Evolutionary conservation across 1,284 basidiomycete genomes (phyloP).

Genomic region (Schizophyllum commune): DNA sequence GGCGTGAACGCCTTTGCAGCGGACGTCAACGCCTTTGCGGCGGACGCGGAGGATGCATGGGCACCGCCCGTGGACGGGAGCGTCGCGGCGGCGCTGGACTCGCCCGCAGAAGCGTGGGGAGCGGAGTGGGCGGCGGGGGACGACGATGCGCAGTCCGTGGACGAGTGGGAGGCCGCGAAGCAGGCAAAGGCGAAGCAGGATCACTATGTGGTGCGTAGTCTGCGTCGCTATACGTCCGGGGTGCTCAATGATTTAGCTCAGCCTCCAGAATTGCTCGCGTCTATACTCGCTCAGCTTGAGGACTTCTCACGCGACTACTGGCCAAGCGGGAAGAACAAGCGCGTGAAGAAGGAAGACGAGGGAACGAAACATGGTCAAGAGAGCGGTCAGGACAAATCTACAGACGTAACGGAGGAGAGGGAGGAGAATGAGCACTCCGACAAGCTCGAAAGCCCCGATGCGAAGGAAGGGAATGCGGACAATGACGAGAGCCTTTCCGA

Average conservation of each 20-base stretch:
- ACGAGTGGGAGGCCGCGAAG: constrained; percentile 65
- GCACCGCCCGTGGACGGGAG: constrained; percentile 23
- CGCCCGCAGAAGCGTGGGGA: constrained; percentile 21
- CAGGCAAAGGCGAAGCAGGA: constrained; percentile 51
- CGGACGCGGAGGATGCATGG: constrained; percentile 26
- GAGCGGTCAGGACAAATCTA: no score
- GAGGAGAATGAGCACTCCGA: no score
- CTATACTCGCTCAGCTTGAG: constrained; percentile 45
- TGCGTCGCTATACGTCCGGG: constrained; percentile 2
- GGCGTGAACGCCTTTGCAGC: no score
- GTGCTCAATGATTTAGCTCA: constrained; percentile 20
- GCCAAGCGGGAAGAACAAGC: constrained; percentile 20
- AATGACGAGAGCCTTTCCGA: no score
- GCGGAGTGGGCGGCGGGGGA: constrained; percentile 13
- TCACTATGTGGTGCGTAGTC: constrained; percentile 48
- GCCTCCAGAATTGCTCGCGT: constrained; percentile 60
- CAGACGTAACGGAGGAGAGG: no score
- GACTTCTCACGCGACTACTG: constrained; percentile 43
- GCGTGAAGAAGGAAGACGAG: neutral
- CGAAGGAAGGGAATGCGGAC: no score
- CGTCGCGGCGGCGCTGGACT: constrained; percentile 25
- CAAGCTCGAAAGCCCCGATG: no score
- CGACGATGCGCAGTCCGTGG: constrained; percentile 19
- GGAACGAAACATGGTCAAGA: neutral
- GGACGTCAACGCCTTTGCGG: constrained; percentile 41